Base-by-base conservation (phyloP, 1,284 basidiomycete species). In the Microbotryomycetes sp. region DNA sequence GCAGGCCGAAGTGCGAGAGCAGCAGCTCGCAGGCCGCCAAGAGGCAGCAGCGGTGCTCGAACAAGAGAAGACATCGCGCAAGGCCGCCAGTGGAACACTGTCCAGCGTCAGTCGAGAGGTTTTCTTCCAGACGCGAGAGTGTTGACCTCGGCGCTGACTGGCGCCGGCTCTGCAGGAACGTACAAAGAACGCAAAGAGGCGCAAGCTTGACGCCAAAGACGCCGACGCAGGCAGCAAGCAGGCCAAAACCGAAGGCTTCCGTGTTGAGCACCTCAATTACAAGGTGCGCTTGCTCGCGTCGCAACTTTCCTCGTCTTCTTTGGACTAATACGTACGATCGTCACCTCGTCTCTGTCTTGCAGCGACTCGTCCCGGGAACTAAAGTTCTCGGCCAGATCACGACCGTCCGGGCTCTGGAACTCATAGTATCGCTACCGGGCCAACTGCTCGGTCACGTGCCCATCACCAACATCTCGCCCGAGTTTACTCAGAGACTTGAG, bases 391-490 rank as follows among this genome's bases (percentile, higher is more conserved):
- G 86, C 31, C 88, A 91, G 76, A 82, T 99, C 53, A 82, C 91
- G 68, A 85, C 88, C 16, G 82, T 98, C 52, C 85, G 91, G 65
- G 90, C 94, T 3, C 83, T 98, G 26, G 89, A 90, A 51, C 81
- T 99, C 48, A 83, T 98, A 60, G 80, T 98, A 26, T 97, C 93
- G 6, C 81, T 99, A 24, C 94, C 96, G 24, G 90, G 93, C 74
- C 94, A 98, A 78, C 83, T 99, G 47, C 83, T 92, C 66, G 96
- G 85, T 4, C 93, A 98, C 76, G 81, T 98, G 27, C 94, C 96
- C 11, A 92, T 98, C 70, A 97, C 93, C 31, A 86, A 93, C 75
- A 83, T 98, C 63, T 91, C 92, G n/a, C 77, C 82, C 16, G 85
- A 88, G 68, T 82, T 94, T 64, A 97, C 93, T 3, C 71, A 79